phyloP scores from a whole-genome alignment of 2,329 filamentous ascomycete species.

The Pseudonectria buxi region DNA sequence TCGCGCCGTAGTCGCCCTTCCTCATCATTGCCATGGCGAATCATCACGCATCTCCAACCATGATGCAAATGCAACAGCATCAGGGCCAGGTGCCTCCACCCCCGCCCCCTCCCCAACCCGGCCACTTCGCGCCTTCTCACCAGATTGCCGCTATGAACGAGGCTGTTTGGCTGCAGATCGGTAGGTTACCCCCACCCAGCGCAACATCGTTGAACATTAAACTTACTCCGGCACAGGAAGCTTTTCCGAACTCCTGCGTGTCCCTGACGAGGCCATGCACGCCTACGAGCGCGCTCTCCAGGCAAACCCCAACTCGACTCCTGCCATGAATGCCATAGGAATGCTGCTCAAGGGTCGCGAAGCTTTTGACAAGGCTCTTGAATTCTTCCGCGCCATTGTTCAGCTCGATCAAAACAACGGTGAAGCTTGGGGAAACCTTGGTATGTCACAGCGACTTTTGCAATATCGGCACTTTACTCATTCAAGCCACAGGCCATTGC shows the following conservation, averaged over 20 bases:
- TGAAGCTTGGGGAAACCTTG: constrained; percentile 93
- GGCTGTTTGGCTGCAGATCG: constrained; percentile 84
- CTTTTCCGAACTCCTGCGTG: constrained; percentile 79
- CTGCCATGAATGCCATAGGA: constrained; percentile 90
- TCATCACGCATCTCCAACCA: constrained; percentile 74
- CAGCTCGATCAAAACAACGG: constrained; percentile 86
- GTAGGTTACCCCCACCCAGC: constrained; percentile 44
- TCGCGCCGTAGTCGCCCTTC: constrained; percentile 10
- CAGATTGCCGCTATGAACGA: constrained; percentile 77
- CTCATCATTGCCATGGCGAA: constrained; percentile 54
- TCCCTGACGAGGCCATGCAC: constrained; percentile 79
- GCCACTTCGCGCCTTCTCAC: constrained; percentile 60
- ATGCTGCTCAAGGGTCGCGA: constrained; percentile 86
- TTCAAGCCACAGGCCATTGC: constrained; percentile 66
- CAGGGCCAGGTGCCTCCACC: constrained; percentile 54
- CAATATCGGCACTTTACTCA: constrained; percentile 10
- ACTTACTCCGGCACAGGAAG: constrained; percentile 52
- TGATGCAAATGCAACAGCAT: constrained; percentile 60
- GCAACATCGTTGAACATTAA: constrained; percentile 12
- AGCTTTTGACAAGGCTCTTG: constrained; percentile 87
- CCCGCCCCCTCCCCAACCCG: constrained; percentile 47
- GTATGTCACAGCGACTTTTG: constrained; percentile 40
- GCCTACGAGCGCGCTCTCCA: constrained; percentile 86
- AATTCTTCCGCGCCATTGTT: constrained; percentile 84
- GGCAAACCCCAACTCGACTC: constrained; percentile 81